A percentile compares a stretch with the other conserved stretches of the same genome.
Conservation (phyloP, 2,329 filamentous ascomycete genomes). For the Hymenoscyphus linearis region DNA sequence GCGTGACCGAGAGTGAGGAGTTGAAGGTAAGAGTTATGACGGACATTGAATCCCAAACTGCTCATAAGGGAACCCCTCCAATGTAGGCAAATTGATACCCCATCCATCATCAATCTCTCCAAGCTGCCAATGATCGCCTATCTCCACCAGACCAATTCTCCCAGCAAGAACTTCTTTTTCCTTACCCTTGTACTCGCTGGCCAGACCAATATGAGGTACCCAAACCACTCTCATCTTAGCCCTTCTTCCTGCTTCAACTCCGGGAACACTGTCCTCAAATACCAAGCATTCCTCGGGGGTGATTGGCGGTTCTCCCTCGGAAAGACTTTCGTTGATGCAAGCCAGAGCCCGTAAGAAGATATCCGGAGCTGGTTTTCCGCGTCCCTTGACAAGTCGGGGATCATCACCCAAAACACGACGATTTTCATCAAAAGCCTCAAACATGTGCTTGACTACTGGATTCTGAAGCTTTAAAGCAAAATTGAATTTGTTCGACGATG, state of each 20-base stretch:
- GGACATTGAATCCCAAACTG: conserved; percentile 46
- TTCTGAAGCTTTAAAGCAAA: conserved; percentile 39
- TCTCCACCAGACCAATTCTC: conserved; percentile 42
- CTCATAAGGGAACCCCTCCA: conserved; percentile 53
- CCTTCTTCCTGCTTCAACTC: conserved; percentile 82
- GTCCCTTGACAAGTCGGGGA: conserved; percentile 63
- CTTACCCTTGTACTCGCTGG: conserved; percentile 68
- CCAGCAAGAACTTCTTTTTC: conserved; percentile 83
- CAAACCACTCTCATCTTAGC: conserved; percentile 94
- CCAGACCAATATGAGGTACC: conserved; percentile 77
- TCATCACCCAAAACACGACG: conserved; percentile 85
- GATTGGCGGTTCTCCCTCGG: conserved; percentile 58
- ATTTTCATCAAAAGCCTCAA: conserved; percentile 59
- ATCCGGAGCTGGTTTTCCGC: conserved; percentile 90
- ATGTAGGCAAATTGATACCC: conserved; percentile 47
- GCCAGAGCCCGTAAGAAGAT: conserved; percentile 86
- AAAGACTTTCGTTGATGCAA: conserved; percentile 73
- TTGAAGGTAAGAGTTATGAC: neutral
- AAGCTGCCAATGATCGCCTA: conserved; percentile 50
- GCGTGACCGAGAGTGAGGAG: too few relatives aligned
- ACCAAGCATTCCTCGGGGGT: conserved; percentile 84
- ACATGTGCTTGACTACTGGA: conserved; percentile 52
- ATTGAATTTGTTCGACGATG: conserved; percentile 53
- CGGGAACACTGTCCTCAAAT: conserved; percentile 92
- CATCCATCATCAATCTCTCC: conserved; percentile 56